Conservation (phyloP, 2,329 filamentous ascomycete species). For the Bipolaris victoriae region DNA sequence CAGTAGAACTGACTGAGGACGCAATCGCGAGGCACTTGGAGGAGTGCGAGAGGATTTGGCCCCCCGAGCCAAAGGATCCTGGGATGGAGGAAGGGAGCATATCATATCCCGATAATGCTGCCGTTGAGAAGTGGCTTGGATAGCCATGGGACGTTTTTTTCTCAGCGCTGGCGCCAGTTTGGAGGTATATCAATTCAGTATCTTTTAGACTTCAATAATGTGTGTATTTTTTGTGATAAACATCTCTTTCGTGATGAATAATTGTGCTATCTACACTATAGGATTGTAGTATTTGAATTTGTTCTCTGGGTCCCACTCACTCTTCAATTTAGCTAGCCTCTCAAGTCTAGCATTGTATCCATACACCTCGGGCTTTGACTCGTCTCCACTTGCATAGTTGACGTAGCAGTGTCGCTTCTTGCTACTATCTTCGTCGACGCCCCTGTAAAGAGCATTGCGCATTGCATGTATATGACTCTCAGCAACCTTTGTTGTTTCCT, state of each 20-base stretch:
- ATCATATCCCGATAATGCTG: neutral
- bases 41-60: slow-evolving; percentile 4
- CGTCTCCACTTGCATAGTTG: slow-evolving; percentile 45
- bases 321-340: slow-evolving; percentile 39
- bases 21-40: slow-evolving; percentile 6
- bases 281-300: slow-evolving; percentile 39
- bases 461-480: slow-evolving; percentile 16
- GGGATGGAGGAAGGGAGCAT: slow-evolving; percentile 8
- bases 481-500: slow-evolving; percentile 17
- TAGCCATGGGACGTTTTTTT: neutral
- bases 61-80: slow-evolving; percentile 3
- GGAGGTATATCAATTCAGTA: too few relatives aligned
- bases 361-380: slow-evolving; percentile 37
- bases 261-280: slow-evolving; percentile 11
- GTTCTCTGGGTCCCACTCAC: slow-evolving; percentile 36
- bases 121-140: slow-evolving; percentile 5
- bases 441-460: slow-evolving; percentile 19
- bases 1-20: slow-evolving; percentile 15
- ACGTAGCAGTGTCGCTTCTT: slow-evolving; percentile 36
- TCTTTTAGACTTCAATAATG: too few relatives aligned
- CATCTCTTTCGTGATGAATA: too few relatives aligned
- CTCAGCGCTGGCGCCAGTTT: neutral
- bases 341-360: slow-evolving; percentile 36
- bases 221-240: too few relatives aligned
- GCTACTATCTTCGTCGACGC: slow-evolving; percentile 9